Conservation (phyloP, 2,329 filamentous ascomycete species). For the Stagonosporopsis cucurbitacearum region DNA sequence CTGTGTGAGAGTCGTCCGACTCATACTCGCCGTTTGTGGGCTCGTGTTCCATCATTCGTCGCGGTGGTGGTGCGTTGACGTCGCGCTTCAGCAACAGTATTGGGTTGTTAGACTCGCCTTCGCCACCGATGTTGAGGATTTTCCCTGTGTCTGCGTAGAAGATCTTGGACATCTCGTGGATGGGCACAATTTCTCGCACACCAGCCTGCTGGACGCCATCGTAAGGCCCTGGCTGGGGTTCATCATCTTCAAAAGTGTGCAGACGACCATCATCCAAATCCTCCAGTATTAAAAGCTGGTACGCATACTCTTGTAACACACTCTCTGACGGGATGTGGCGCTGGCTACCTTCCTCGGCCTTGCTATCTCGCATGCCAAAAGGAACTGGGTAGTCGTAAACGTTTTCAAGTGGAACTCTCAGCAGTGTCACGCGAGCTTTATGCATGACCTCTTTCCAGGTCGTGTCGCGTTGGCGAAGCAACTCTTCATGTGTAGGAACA, state of each 20-base stretch:
- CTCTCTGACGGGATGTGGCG: conserved; percentile 51
- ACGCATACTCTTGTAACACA: conserved; percentile 71
- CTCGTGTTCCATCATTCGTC: conserved; percentile 58
- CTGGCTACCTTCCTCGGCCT: conserved; percentile 25
- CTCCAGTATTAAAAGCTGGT: conserved; percentile 82
- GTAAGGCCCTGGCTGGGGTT: conserved; percentile 62
- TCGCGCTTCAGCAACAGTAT: conserved; percentile 78
- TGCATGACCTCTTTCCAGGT: conserved; percentile 98
- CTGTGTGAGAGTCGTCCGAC: conserved; percentile 50
- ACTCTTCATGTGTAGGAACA: conserved; percentile 61
- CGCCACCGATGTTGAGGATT: conserved; percentile 80
- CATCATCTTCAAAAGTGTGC: conserved; percentile 68
- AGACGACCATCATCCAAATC: conserved; percentile 76
- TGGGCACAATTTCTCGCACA: conserved; percentile 70
- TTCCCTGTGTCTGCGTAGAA: conserved; percentile 93
- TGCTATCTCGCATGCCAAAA: conserved; percentile 23
- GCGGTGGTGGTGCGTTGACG: conserved; percentile 66
- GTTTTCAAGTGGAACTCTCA: conserved; percentile 69
- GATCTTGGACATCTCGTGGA: conserved; percentile 83
- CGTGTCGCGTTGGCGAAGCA: conserved; percentile 68
- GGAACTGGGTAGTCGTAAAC: conserved; percentile 55
- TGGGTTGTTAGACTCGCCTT: conserved; percentile 73
- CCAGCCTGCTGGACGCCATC: conserved; percentile 68
- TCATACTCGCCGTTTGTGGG: conserved; percentile 36
- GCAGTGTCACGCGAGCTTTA: conserved; percentile 83